Percentiles rank a stretch among this genome's conserved stretches.
Evolutionary conservation across 768 basidiomycete genomes (phyloP).

Genomic region (Obba rivulosa): DNA sequence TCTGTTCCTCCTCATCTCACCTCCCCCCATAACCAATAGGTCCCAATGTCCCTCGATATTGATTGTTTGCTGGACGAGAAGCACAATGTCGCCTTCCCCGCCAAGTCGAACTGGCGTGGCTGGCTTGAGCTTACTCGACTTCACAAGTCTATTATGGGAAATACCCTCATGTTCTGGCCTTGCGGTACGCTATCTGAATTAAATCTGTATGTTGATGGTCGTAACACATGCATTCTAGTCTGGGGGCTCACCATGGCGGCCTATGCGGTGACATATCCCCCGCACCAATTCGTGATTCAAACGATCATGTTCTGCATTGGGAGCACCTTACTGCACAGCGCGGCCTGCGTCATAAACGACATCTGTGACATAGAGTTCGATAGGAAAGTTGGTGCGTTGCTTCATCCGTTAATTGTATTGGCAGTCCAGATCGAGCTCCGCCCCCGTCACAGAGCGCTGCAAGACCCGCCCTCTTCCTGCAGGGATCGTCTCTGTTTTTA

Average conservation of each 20-base stretch:
- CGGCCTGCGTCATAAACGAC: conserved; percentile 19
- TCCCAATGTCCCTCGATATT: too few species aligned
- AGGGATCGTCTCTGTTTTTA: conserved; percentile 24
- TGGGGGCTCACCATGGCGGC: conserved; percentile 20
- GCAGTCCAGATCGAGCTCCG: neutral
- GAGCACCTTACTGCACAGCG: conserved; percentile 15
- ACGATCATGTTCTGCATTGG: conserved; percentile 12
- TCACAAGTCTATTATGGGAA: conserved; percentile 17
- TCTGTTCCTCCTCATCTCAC: too few species aligned
- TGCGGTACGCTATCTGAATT: conserved; percentile 11
- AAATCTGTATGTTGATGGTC: neutral
- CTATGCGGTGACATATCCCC: conserved; percentile 7
- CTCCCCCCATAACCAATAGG: too few species aligned
- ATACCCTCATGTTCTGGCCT: conserved; percentile 19
- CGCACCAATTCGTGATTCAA: conserved; percentile 4
- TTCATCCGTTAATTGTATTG: neutral
- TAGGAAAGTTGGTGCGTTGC: conserved; percentile 28
- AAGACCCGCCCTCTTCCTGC: conserved; percentile 28
- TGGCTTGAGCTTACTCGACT: conserved; percentile 11
- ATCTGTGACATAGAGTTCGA: conserved; percentile 26
- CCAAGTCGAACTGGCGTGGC: too few species aligned
- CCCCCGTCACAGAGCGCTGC: conserved; percentile 25
- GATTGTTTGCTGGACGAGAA: too few species aligned
- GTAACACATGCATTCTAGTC: conserved; percentile 3
- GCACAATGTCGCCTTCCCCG: too few species aligned